A percentile compares a stretch with the other conserved stretches of the same genome.
phyloP scores from a whole-genome alignment of 1,284 basidiomycete genomes.

The Malassezia furfur region DNA sequence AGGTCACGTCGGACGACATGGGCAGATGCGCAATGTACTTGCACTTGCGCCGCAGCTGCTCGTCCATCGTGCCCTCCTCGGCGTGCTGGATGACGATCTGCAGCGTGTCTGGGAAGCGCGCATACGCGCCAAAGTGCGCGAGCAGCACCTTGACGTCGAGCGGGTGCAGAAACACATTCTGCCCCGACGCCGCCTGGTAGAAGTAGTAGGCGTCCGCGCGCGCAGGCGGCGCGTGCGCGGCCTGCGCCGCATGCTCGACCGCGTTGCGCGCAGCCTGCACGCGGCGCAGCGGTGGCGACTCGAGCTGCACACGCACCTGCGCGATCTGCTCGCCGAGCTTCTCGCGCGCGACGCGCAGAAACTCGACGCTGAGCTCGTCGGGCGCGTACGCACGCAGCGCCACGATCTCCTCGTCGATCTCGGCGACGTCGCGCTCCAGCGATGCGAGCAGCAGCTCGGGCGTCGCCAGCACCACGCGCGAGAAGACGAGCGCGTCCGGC shows the following conservation, averaged over 20 bases:
- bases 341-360: constrained; percentile 62
- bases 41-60: constrained; percentile 82
- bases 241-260: not conserved
- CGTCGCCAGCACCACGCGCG: constrained; percentile 92
- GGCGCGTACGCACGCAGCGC: constrained; percentile 52
- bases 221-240: not conserved
- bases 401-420: constrained; percentile 57
- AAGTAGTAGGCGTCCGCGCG: constrained; percentile 61
- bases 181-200: constrained; percentile 86
- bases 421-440: constrained; percentile 64
- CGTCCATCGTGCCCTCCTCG: constrained; percentile 64
- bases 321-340: constrained; percentile 40
- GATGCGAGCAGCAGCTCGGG: constrained; percentile 64
- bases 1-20: constrained; percentile 82
- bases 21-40: constrained; percentile 91
- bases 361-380: constrained; percentile 68
- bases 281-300: not conserved
- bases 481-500: constrained; percentile 76
- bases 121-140: constrained; percentile 71
- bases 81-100: constrained; percentile 67
- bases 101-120: constrained; percentile 73
- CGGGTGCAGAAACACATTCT: constrained; percentile 85
- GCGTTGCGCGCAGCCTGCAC: not conserved
- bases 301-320: constrained; percentile 7
- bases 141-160: constrained; percentile 88